Base-by-base conservation (phyloP, 176 grass and related monocot genomes). In the Tillandsia fasciculata region DNA sequence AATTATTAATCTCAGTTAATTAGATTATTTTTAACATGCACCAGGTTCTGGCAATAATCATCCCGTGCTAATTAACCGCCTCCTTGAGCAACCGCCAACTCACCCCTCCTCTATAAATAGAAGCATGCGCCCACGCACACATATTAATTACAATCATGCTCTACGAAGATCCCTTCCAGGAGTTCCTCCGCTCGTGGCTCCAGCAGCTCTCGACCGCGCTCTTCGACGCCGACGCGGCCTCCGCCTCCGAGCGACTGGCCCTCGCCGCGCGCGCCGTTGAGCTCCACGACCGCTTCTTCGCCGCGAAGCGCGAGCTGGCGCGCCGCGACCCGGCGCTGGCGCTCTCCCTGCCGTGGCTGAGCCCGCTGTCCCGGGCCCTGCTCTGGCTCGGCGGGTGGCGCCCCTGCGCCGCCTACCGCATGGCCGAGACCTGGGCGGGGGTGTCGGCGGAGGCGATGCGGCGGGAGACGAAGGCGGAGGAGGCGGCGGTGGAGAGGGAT, bases 331-430 rank as follows among this genome's bases (percentile, higher is more conserved):
- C 76, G 13, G 51, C 69, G 26, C 23, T 68, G 10, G 52, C 53
- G 5, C 53, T 69, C 12, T 50, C 33, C 67, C 76, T 70, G 12
- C 76, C 76, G 12, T 64, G 76, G 66, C 29, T 27, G 48, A 71
- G 58, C 48, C 69, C 56, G 10, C 11, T 70, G 13, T 48, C 26
- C 42, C 12, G 33, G 50, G 76, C 52, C 24, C 28, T 70, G 2
- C 76, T 70, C 20, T 78, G 76, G 76, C 15, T 69, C n/a, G 76
- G 76, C 11, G 76, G 76, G 14, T 78, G 76, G 76, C 76, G 53
- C 12, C 76, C 76, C 8, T 48, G 52, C 11, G 76, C 66, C 2
- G 76, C 66, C 51, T 68, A 57, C 57, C 65, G 66, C 10, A 17
- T 78, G 6, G 76, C 48, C 11, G 9, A 52, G 22, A 6, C 14